phyloP scores from a whole-genome alignment of 164 flowering plant species.

The Vitis labrusca region DNA sequence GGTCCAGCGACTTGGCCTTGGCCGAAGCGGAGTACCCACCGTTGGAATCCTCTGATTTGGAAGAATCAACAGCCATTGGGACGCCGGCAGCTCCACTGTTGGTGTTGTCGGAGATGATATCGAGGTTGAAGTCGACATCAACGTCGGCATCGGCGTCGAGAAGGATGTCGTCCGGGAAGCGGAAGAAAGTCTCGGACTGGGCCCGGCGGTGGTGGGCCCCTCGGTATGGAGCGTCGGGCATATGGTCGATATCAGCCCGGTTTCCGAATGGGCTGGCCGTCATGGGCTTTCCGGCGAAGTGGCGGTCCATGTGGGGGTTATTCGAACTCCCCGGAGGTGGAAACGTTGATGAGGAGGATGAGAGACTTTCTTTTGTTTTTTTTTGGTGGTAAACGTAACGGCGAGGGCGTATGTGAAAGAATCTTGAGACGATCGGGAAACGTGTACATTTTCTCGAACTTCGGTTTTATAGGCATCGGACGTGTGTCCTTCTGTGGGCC shows the following conservation, averaged over 20 bases:
- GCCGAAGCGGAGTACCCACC: conserved; percentile 15
- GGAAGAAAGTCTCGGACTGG: conserved; percentile 76
- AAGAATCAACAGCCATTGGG: conserved; percentile 35
- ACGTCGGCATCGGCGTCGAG: conserved; percentile 39
- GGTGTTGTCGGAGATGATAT: conserved; percentile 23
- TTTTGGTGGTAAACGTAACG: too few relatives aligned
- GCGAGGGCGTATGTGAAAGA: too few relatives aligned
- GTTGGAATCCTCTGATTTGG: conserved; percentile 32
- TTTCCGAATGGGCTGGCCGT: conserved; percentile 10
- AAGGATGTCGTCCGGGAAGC: conserved; percentile 52
- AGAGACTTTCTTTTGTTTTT: too few relatives aligned
- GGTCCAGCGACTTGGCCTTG: not conserved
- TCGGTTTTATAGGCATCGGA: too few relatives aligned
- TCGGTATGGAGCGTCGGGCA: conserved; percentile 66
- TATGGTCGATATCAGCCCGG: conserved; percentile 48
- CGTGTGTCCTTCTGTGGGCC: too few relatives aligned
- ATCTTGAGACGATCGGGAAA: too few relatives aligned
- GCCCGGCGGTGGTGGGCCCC: conserved; percentile 72
- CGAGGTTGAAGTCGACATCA: conserved; percentile 46
- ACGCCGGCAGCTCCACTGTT: conserved; percentile 10
- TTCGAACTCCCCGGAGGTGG: too few relatives aligned
- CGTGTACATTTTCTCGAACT: too few relatives aligned
- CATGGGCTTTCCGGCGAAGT: conserved; percentile 27
- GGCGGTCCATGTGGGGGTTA: conserved; percentile 12
- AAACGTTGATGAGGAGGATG: too few relatives aligned